Base-by-base conservation (phyloP, 2,329 filamentous ascomycete species). In the Teratosphaeria viscida region DNA sequence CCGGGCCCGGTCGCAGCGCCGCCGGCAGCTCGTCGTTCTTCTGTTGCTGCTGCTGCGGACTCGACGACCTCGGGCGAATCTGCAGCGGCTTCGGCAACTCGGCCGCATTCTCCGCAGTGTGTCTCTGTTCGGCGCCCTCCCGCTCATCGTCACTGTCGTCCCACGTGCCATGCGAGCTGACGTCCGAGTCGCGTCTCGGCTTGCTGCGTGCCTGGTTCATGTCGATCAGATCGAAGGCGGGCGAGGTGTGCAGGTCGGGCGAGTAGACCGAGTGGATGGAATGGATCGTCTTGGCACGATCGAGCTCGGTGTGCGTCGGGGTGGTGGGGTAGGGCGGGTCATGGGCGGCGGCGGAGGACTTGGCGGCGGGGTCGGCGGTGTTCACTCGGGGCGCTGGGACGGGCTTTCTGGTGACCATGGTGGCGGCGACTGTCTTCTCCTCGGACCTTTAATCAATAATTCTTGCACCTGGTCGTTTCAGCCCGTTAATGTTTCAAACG, bases 401-500 rank as follows among this genome's bases (percentile, higher is more conserved):
- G 7, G 76, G 71, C 62, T 77, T 78, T 58, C 76, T 69, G 26
- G 70, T 75, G 57, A 79, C 76, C 77, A 79, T 79, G 16, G 60
- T 67, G 59, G 60, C 60, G 57, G 27, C 7, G 16, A 23, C 23
- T 23, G 23, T 23, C 23, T 23, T 23, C 23, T 23, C 23, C 23
- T 23, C 23, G 23, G 23, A 23, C 23, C 23, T 23, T 2, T 23
- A 23, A 23, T 23, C 23, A 23, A 23, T 23, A 23, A 23, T 23
- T 14, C 37, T 14, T 14, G 37, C 12, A 43, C 8, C 5, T 2
- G 16, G 11, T 10, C 16, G 37, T 43, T 43, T 16, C 10, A 43
- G 10, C 10, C 35, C n/a, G 37, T 5, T 14, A 43, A 5, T 32
- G 29, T 32, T 12, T 43, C 12, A 2, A 5, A 16, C 4, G 4